Base-by-base conservation (phyloP, 306 rosid genomes). In the Cotoneaster glaucophyllus region DNA sequence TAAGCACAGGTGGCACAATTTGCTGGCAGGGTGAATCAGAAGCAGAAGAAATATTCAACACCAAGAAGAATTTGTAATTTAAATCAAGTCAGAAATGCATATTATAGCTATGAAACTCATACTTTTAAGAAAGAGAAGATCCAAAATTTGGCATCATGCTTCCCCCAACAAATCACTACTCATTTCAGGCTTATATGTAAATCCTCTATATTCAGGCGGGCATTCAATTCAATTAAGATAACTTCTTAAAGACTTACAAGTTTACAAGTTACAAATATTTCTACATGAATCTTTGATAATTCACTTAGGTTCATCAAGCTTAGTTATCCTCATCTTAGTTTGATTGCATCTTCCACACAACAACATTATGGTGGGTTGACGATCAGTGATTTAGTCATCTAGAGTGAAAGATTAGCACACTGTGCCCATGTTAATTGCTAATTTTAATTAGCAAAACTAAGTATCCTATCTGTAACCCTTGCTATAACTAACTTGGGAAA, bases 1-100 rank as follows among this genome's bases (percentile, higher is more conserved):
- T 74, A 63, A 96, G 89, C 76, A 96, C 99, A 17, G 99, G 98
- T 12, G 91, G 97, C 80, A 96, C 99, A 58, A 96, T 92, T 85
- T 88, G 96, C 99, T 96, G 98, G 74, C 74, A 88, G 52, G 22
- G 70, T 58, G 64, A 70, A 84, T 39, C 63, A 80, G 34, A 78
- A 66, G 82, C 67, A 75, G 70, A 45, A 45, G 25, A 73, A 72
- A 45, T 28, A 43, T 62, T 73, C 68, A 21, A 11, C 45, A 62
- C 58, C 43, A 19, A 74, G 41, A 39, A 25, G 52, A 43, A 7
- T 61, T 62, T 43, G 13, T 44, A 21, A 43, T 26, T 19, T 32
- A 65, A 64, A 37, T n/a, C 21, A 26, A 61, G 29, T 43, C 24
- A 62, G 44, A 28, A 26, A 74, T 74, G 44, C 59, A 41, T 19